Conservation (phyloP, 495 filamentous ascomycete species). For the Cenococcum geophilum region DNA sequence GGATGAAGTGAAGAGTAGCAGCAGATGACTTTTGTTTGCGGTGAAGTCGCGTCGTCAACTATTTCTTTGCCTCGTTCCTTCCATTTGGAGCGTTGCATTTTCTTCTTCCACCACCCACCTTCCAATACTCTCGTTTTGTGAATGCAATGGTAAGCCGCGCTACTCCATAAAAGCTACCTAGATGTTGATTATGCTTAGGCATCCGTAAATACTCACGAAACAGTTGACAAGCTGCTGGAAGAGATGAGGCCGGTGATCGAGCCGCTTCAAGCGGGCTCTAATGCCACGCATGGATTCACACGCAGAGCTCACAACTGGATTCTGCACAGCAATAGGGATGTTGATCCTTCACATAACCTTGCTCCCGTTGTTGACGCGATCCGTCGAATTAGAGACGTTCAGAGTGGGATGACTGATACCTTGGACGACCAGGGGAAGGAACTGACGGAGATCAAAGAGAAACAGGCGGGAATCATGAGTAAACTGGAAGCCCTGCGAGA, state of each 20-base stretch:
- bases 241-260: background rate
- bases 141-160: background rate
- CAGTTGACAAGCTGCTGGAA: background rate
- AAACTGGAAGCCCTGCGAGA: background rate
- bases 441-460: background rate
- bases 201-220: background rate
- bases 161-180: background rate
- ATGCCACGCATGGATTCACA: no score
- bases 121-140: no score
- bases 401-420: background rate
- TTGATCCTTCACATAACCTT: background rate
- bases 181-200: background rate
- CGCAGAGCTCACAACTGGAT: slow-evolving; percentile 1
- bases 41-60: no score
- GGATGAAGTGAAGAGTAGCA: no score
- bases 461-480: background rate
- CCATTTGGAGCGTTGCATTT: no score
- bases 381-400: slow-evolving; percentile 1
- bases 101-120: no score
- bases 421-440: background rate
- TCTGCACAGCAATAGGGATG: background rate
- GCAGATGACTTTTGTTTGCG: no score
- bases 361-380: slow-evolving; percentile 2
- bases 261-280: background rate
- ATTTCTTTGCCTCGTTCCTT: no score